phyloP scores from a whole-genome alignment of 2,329 filamentous ascomycete species.

The Paracamarosporium sp. region DNA sequence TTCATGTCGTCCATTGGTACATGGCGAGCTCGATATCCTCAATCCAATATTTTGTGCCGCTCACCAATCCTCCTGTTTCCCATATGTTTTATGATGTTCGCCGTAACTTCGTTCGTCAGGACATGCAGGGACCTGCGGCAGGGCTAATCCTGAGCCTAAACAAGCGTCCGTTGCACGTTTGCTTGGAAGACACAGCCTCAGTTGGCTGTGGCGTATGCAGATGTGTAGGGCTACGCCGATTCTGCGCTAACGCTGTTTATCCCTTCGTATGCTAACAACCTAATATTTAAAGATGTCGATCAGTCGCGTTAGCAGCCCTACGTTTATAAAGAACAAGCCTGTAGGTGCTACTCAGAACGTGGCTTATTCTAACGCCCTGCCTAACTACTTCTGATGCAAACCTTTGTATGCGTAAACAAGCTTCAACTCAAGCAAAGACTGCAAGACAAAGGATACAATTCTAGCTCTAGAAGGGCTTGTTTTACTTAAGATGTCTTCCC shows the following conservation, averaged over 20 bases:
- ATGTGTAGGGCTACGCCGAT: background rate
- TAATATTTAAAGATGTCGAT: background rate
- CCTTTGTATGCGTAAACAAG: background rate
- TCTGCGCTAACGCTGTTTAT: background rate
- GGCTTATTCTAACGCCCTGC: background rate
- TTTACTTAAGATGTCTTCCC: background rate
- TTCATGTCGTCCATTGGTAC: constrained; percentile 25
- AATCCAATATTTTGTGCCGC: constrained; percentile 36
- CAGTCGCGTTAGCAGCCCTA: background rate
- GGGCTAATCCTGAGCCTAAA: background rate
- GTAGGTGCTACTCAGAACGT: background rate
- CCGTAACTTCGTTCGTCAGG: background rate
- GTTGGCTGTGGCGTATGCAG: background rate
- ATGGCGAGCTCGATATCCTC: constrained; percentile 41
- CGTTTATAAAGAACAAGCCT: background rate
- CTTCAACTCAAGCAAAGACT: background rate
- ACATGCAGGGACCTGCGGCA: constrained; percentile 3
- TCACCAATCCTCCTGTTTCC: background rate
- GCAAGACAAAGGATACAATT: background rate
- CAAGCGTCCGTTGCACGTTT: background rate
- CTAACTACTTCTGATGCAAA: background rate
- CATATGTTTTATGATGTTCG: background rate
- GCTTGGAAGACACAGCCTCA: constrained; percentile 4
- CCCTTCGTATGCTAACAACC: background rate
- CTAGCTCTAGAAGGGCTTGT: background rate